phyloP scores from a whole-genome alignment of 345 rosid species.

The Rubroshorea leprosula region DNA sequence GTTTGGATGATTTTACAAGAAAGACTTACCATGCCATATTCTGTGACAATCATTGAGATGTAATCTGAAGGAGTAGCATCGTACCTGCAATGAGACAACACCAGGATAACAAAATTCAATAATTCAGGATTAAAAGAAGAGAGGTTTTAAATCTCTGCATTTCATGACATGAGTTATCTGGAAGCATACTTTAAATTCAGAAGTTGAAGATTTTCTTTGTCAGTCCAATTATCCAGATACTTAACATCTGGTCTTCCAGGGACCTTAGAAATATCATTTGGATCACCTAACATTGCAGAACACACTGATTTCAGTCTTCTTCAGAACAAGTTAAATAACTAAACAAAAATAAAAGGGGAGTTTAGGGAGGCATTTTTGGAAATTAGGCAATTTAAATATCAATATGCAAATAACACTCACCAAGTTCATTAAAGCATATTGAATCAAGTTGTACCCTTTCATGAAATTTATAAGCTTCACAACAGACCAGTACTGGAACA shows the following conservation, averaged over 20 bases:
- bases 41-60: slow-evolving; percentile 67
- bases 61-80: slow-evolving; percentile 81
- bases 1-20: background rate
- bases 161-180: background rate
- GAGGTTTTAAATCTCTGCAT: background rate
- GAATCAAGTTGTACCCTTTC: slow-evolving; percentile 84
- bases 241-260: slow-evolving; percentile 36
- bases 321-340: background rate
- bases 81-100: slow-evolving; percentile 36
- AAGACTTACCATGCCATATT: slow-evolving; percentile 69
- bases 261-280: slow-evolving; percentile 40
- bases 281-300: slow-evolving; percentile 14
- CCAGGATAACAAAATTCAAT: slow-evolving; percentile 3
- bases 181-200: slow-evolving; percentile 54
- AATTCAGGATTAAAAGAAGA: background rate
- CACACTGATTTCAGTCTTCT: background rate
- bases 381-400: too few species aligned
- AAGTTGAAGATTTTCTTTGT: slow-evolving; percentile 51
- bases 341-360: background rate
- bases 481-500: slow-evolving; percentile 69
- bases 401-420: slow-evolving; percentile 21
- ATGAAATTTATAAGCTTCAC: slow-evolving; percentile 86
- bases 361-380: too few species aligned
- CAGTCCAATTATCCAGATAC: slow-evolving; percentile 28
- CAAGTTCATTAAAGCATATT: slow-evolving; percentile 72